phyloP scores from a whole-genome alignment of 2,329 filamentous ascomycete species.

The Emmonsiellopsis sp. region DNA sequence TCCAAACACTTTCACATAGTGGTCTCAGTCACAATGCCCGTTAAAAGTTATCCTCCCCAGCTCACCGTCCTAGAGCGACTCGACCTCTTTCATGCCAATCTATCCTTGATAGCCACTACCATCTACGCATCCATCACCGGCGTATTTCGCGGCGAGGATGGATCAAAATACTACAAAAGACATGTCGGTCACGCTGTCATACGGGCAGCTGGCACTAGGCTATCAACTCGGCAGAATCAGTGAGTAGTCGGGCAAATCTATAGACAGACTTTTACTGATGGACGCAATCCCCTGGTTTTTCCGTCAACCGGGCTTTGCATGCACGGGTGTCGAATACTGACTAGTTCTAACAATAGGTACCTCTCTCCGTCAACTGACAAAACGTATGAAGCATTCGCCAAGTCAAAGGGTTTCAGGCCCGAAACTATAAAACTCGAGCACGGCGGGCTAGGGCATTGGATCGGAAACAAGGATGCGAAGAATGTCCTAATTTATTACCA shows the following conservation, averaged over 20 bases:
- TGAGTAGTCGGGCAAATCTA: conserved; percentile 12
- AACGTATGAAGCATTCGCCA: conserved; percentile 19
- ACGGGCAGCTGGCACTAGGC: conserved; percentile 18
- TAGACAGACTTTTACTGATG: too few relatives aligned
- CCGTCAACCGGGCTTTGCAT: background rate
- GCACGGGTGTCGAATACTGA: background rate
- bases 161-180: conserved; percentile 25
- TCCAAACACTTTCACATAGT: background rate
- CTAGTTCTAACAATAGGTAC: conserved; percentile 14
- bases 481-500: conserved; percentile 31
- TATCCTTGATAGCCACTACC: conserved; percentile 18
- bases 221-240: conserved; percentile 24
- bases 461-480: conserved; percentile 32
- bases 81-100: conserved; percentile 20
- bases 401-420: conserved; percentile 18
- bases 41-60: conserved; percentile 10
- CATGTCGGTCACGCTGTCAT: conserved; percentile 26
- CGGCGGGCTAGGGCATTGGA: conserved; percentile 27
- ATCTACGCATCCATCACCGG: conserved; percentile 27
- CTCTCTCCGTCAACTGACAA: conserved; percentile 17
- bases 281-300: background rate
- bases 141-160: conserved; percentile 29
- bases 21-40: conserved; percentile 1
- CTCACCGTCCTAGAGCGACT: conserved; percentile 28
- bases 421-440: conserved; percentile 24